Conservation (phyloP, 139 green algal genomes). For the Tetradesmus lagerheimii region DNA sequence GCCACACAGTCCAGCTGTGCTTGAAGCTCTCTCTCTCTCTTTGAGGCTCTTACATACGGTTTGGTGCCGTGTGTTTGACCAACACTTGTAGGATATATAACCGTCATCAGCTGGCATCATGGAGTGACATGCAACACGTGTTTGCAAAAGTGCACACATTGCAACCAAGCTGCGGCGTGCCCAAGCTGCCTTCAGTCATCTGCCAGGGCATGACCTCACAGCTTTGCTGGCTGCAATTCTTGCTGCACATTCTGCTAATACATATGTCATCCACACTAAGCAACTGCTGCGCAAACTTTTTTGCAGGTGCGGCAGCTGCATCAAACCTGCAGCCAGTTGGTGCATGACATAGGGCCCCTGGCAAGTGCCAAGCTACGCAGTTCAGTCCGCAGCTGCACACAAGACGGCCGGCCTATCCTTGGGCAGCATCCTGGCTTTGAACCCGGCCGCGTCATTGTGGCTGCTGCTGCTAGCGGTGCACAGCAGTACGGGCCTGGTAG, state of each 20-base stretch:
- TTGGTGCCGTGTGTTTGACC: no score
- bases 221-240: neutral
- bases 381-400: neutral
- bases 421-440: slow-evolving; percentile 40
- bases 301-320: slow-evolving; percentile 27
- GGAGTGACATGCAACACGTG: neutral
- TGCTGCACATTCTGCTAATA: no score
- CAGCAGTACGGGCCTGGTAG: slow-evolving; percentile 21
- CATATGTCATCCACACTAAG: neutral
- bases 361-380: neutral
- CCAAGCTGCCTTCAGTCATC: neutral
- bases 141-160: neutral
- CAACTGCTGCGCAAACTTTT: no score
- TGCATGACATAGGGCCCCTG: neutral
- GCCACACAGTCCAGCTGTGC: no score
- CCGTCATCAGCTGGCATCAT: neutral
- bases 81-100: no score
- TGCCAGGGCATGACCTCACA: neutral
- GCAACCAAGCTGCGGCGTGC: neutral
- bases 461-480: neutral
- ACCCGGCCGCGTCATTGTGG: slow-evolving; percentile 17
- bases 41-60: no score
- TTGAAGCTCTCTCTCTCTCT: no score
- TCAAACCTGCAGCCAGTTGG: neutral
- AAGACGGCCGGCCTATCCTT: slow-evolving; percentile 23